Evolutionary conservation across 306 rosid species (phyloP).

Genomic region (Ochetophila trinervis): DNA sequence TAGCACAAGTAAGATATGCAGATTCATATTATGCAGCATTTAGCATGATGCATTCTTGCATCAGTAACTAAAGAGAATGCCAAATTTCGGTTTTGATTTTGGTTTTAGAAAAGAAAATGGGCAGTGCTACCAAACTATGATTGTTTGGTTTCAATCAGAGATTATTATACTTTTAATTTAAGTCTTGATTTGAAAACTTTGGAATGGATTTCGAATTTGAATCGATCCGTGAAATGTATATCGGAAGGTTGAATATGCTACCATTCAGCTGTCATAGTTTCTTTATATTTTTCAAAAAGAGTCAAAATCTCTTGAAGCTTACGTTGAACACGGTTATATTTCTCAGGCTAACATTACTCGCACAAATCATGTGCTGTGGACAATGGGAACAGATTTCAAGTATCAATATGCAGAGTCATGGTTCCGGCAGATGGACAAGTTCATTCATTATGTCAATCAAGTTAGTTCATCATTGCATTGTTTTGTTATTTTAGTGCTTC

Average conservation of each 20-base stretch:
- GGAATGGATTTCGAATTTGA: too few relatives aligned
- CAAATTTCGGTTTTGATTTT: too few relatives aligned
- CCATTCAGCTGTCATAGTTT: not conserved
- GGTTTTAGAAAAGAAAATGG: too few relatives aligned
- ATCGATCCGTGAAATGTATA: too few relatives aligned
- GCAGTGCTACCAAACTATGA: too few relatives aligned
- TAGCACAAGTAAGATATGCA: constrained; percentile 54
- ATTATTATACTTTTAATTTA: too few relatives aligned
- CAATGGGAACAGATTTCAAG: constrained; percentile 89
- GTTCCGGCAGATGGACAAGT: constrained; percentile 95
- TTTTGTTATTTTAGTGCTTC: not conserved
- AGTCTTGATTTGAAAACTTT: too few relatives aligned
- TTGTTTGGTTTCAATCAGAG: too few relatives aligned
- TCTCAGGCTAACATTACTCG: constrained; percentile 76
- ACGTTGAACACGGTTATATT: not conserved
- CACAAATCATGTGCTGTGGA: constrained; percentile 88
- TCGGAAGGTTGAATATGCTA: too few relatives aligned
- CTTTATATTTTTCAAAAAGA: constrained; percentile 44
- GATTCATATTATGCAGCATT: not conserved
- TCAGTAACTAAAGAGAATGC: too few relatives aligned
- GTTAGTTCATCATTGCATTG: constrained; percentile 26
- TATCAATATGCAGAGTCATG: constrained; percentile 85
- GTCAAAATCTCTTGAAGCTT: constrained; percentile 27
- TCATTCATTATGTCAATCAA: constrained; percentile 84
- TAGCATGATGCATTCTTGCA: not conserved